These are phyloP conservation scores for Clonostachys sp. DNA, from an alignment of 2,329 filamentous ascomycete genomes.

Conservation along the genomic window DNA sequence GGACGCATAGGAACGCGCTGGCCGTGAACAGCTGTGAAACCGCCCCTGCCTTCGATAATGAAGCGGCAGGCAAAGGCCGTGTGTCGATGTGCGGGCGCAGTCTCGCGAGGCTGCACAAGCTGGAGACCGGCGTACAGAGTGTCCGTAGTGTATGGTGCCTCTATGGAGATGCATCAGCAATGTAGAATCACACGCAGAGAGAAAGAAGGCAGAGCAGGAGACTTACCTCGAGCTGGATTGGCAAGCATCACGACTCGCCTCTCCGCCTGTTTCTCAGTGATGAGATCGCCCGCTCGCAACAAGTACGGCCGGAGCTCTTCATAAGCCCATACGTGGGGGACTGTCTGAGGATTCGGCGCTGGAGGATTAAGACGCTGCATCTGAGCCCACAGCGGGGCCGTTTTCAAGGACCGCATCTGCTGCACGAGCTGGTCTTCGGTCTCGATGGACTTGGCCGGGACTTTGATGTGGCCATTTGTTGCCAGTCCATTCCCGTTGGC, in stretches of 20 bases:
- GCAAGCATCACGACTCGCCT: constrained; percentile 34
- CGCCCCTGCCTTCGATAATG: constrained; percentile 47
- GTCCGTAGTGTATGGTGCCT: constrained; percentile 51
- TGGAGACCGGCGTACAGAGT: constrained; percentile 54
- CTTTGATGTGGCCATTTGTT: too few species aligned
- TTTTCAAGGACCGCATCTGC: too few species aligned
- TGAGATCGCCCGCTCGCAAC: constrained; percentile 24
- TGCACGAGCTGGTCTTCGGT: too few species aligned
- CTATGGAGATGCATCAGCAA: neutral
- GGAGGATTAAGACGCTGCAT: constrained; percentile 35
- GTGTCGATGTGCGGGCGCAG: constrained; percentile 49
- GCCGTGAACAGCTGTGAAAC: constrained; percentile 54
- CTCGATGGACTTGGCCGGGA: too few species aligned
- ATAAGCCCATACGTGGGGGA: constrained; percentile 33
- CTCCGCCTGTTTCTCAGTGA: constrained; percentile 33
- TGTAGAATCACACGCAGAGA: neutral
- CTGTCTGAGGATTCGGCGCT: constrained; percentile 33
- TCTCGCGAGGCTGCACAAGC: constrained; percentile 51
- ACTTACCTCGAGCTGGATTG: constrained; percentile 35
- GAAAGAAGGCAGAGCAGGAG: constrained; percentile 3
- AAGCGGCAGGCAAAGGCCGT: constrained; percentile 52
- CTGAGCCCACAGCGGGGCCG: constrained; percentile 38
- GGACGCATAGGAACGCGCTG: constrained; percentile 42
- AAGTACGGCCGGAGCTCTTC: constrained; percentile 24
- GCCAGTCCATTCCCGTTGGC: too few species aligned